A percentile compares a stretch with the other conserved stretches of the same genome.
These are phyloP conservation scores for Carex littledalei DNA, from an alignment of 176 grass and related monocot species.

Conservation along the genomic window DNA sequence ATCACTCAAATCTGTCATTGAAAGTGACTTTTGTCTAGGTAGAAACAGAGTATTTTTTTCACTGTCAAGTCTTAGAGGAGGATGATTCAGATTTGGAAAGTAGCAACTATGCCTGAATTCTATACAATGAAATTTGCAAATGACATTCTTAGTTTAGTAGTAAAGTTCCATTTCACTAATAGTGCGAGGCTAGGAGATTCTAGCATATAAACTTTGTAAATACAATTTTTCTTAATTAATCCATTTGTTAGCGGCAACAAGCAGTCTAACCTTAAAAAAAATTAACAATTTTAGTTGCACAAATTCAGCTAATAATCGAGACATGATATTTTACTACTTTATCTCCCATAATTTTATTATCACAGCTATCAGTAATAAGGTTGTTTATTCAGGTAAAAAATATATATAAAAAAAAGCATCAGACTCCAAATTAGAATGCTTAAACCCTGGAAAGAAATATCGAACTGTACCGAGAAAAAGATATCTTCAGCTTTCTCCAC, in stretches of 20 bases:
- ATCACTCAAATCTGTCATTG: neutral
- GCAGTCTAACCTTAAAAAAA: too few species aligned
- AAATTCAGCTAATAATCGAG: neutral
- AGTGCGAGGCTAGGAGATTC: too few species aligned
- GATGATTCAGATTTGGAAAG: neutral
- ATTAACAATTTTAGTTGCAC: neutral
- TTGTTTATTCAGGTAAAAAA: neutral
- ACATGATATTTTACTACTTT: neutral
- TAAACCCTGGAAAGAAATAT: neutral
- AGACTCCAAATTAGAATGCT: neutral
- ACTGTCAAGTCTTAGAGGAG: neutral
- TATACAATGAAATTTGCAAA: neutral
- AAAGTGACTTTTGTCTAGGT: neutral
- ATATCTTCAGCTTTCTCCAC: constrained; percentile 93
- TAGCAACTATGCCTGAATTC: neutral
- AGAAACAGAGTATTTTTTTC: neutral
- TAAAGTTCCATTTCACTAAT: neutral
- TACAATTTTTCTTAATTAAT: too few species aligned
- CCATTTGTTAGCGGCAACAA: too few species aligned
- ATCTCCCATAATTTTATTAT: neutral
- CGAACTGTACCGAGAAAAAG: constrained; percentile 84
- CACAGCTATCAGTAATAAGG: neutral
- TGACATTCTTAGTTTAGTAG: neutral
- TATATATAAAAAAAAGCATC: neutral
- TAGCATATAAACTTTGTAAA: too few species aligned